phyloP scores from a whole-genome alignment of 2,329 filamentous ascomycete species.

The Trichoderma oligosporum region DNA sequence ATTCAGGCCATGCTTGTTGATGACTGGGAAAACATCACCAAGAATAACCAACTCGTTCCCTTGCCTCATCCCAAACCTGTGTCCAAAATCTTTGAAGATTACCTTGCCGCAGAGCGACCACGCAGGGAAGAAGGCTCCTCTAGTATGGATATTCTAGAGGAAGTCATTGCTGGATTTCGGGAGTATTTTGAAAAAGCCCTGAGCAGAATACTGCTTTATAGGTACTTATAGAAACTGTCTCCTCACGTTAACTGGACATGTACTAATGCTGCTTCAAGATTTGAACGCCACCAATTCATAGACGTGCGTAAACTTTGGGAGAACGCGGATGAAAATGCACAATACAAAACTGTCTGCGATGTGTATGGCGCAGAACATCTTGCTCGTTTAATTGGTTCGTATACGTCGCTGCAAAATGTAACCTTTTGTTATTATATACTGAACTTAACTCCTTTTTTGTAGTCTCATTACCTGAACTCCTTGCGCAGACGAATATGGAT shows the following conservation, averaged over 20 bases:
- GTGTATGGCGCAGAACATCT: slow-evolving; percentile 93
- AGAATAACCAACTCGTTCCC: slow-evolving; percentile 84
- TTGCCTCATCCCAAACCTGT: slow-evolving; percentile 76
- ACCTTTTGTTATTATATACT: neutral
- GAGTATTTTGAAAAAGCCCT: slow-evolving; percentile 94
- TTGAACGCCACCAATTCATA: slow-evolving; percentile 85
- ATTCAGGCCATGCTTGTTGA: slow-evolving; percentile 92
- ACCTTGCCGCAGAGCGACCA: slow-evolving; percentile 65
- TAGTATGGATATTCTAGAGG: slow-evolving; percentile 81
- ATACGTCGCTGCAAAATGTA: neutral
- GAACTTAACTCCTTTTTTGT: slow-evolving; percentile 9
- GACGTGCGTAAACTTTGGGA: slow-evolving; percentile 70
- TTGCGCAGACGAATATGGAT: slow-evolving; percentile 98
- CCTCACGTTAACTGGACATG: neutral
- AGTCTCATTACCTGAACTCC: slow-evolving; percentile 89
- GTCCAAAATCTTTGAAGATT: slow-evolving; percentile 74
- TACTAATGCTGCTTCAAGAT: slow-evolving; percentile 48
- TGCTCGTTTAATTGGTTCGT: slow-evolving; percentile 78
- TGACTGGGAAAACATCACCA: slow-evolving; percentile 98
- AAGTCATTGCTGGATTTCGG: slow-evolving; percentile 78
- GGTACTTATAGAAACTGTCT: slow-evolving; percentile 42
- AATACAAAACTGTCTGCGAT: slow-evolving; percentile 70
- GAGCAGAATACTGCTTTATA: slow-evolving; percentile 82
- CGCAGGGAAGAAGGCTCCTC: slow-evolving; percentile 63
- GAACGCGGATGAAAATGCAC: slow-evolving; percentile 56